Percentiles rank a stretch among this genome's conserved stretches.
Conservation (phyloP, 495 filamentous ascomycete species). For the Aspergillus panamensis region DNA sequence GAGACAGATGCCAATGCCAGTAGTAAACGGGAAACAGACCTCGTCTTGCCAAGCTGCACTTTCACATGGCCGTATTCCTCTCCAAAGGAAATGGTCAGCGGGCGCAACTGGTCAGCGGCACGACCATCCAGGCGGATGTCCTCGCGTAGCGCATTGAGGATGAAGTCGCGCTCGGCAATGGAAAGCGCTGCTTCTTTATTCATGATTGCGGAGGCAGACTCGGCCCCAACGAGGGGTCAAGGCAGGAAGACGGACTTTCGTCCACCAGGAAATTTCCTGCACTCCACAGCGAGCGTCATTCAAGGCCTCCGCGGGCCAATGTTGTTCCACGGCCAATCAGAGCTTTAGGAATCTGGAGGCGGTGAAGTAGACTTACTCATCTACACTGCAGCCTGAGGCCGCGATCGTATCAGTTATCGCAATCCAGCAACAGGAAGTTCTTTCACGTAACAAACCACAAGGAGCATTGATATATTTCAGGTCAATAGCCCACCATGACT, state of each 20-base stretch:
- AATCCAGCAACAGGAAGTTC: not conserved
- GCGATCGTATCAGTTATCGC: conserved; percentile 10
- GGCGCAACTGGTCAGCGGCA: conserved; percentile 69
- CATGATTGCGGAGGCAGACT: conserved; percentile 52
- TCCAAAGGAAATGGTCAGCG: conserved; percentile 74
- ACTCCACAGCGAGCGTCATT: conserved; percentile 28
- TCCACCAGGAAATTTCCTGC: conserved; percentile 21
- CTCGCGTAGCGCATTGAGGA: conserved; percentile 70
- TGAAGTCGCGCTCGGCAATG: conserved; percentile 72
- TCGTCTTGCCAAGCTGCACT: conserved; percentile 85
- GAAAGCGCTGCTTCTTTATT: conserved; percentile 84
- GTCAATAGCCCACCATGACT: conserved; percentile 51
- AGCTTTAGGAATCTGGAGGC: conserved; percentile 1
- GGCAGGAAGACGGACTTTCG: conserved; percentile 25
- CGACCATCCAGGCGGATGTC: conserved; percentile 80
- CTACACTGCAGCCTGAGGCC: conserved; percentile 18
- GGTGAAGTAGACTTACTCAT: conserved; percentile 15
- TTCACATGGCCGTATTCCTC: conserved; percentile 90
- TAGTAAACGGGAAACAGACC: conserved; percentile 45
- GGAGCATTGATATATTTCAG: not conserved
- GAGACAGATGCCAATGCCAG: not conserved
- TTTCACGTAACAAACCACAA: not conserved
- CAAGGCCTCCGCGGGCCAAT: conserved; percentile 9
- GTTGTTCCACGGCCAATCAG: conserved; percentile 19
- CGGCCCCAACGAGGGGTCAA: conserved; percentile 27